phyloP scores from a whole-genome alignment of 352 stramenopile species.

The Labyrinthula sp. region DNA sequence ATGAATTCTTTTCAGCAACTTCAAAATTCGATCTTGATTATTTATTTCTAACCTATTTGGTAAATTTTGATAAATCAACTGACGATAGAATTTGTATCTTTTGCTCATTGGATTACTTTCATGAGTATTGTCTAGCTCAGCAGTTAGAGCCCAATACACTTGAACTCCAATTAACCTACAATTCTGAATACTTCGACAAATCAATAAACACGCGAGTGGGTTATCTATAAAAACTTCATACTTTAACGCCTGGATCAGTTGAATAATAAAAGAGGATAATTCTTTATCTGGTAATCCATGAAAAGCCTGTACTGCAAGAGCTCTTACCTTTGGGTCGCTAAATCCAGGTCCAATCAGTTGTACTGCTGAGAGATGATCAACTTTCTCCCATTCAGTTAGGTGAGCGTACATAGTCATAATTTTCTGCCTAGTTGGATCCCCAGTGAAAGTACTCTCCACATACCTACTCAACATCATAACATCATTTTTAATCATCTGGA shows the following conservation, averaged over 20 bases:
- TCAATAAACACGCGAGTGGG: slow-evolving; percentile 40
- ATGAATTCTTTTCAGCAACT: slow-evolving; percentile 55
- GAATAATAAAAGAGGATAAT: slow-evolving; percentile 49
- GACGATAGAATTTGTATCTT: slow-evolving; percentile 12
- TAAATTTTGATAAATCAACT: slow-evolving; percentile 26
- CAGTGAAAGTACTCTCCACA: too few species aligned
- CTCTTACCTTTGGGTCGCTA: slow-evolving; percentile 66
- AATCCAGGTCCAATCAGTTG: slow-evolving; percentile 57
- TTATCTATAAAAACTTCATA: slow-evolving; percentile 41
- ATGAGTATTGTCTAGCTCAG: too few species aligned
- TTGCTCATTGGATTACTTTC: background rate
- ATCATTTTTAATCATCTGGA: too few species aligned
- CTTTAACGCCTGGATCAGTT: slow-evolving; percentile 41
- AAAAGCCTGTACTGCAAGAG: slow-evolving; percentile 65
- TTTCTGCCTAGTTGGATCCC: too few species aligned
- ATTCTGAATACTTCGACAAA: slow-evolving; percentile 37
- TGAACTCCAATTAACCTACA: slow-evolving; percentile 36
- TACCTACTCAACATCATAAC: too few species aligned
- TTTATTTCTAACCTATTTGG: slow-evolving; percentile 50
- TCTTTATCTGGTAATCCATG: slow-evolving; percentile 56
- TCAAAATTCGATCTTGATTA: slow-evolving; percentile 69
- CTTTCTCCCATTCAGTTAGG: slow-evolving; percentile 49
- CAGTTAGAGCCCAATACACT: slow-evolving; percentile 42
- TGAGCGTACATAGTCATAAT: slow-evolving; percentile 53
- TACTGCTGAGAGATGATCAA: slow-evolving; percentile 41